Conservation (phyloP, 31 red algal species). For the Odonthalia washingtoniensis region DNA sequence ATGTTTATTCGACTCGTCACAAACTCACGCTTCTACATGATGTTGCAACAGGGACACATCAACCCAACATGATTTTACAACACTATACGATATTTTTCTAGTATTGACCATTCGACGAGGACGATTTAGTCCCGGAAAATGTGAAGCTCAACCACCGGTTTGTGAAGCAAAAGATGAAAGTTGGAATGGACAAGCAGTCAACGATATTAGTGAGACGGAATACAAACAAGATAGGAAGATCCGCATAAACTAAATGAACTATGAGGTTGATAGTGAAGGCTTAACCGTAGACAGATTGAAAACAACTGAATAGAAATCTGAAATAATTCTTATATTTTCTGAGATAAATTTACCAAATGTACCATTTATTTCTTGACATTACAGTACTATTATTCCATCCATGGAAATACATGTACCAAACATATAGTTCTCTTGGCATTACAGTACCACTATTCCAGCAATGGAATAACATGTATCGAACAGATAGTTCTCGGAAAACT, state of each 20-base stretch:
- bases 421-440: too few species aligned
- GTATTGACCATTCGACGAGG: conserved; percentile 62
- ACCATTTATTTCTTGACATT: too few species aligned
- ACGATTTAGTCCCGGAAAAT: conserved; percentile 85
- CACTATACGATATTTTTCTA: conserved; percentile 79
- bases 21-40: too few species aligned
- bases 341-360: too few species aligned
- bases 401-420: too few species aligned
- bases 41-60: too few species aligned
- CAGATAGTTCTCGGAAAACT: too few species aligned
- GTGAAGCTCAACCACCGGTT: conserved; percentile 81
- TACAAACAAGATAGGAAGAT: conserved; percentile 68
- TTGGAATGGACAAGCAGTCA: conserved; percentile 77
- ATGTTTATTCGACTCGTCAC: too few species aligned
- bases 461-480: too few species aligned
- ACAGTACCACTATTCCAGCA: too few species aligned
- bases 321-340: too few species aligned
- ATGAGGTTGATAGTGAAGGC: conserved; percentile 57
- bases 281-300: conserved; percentile 63
- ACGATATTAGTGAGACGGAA: conserved; percentile 73
- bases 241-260: conserved; percentile 66
- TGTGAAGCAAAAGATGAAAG: conserved; percentile 58
- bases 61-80: conserved; percentile 66
- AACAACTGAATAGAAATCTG: conserved; percentile 47
- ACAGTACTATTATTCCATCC: too few species aligned